Evolutionary conservation across 352 stramenopile genomes (phyloP).

Genomic region (Achlya hypogyna): DNA sequence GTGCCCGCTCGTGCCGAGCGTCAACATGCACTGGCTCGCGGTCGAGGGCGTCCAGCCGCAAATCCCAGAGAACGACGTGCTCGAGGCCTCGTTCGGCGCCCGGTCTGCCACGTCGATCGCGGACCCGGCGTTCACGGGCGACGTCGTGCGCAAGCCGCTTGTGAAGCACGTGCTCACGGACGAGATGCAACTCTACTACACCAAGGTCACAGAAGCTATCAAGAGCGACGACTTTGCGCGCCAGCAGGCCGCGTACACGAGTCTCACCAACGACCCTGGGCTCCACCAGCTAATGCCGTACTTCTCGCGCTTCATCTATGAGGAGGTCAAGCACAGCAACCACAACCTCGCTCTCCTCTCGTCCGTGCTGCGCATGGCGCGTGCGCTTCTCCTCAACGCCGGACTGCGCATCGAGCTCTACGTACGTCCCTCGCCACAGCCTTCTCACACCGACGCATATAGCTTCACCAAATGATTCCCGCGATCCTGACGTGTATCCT

Average conservation of each 20-base stretch:
- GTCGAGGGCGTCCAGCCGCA: slow-evolving; percentile 74
- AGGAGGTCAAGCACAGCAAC: slow-evolving; percentile 80
- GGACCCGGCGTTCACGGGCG: slow-evolving; percentile 59
- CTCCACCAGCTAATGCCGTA: slow-evolving; percentile 87
- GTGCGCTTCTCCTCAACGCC: slow-evolving; percentile 85
- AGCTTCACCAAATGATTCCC: slow-evolving; percentile 91
- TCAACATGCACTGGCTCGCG: slow-evolving; percentile 77
- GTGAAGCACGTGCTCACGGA: slow-evolving; percentile 71
- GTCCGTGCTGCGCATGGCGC: slow-evolving; percentile 83
- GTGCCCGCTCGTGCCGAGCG: slow-evolving; percentile 54
- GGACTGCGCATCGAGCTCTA: slow-evolving; percentile 90
- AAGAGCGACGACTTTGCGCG: slow-evolving; percentile 60
- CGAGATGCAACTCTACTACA: slow-evolving; percentile 86
- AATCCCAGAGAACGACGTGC: slow-evolving; percentile 76
- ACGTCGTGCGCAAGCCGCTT: slow-evolving; percentile 52
- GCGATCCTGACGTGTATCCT: slow-evolving; percentile 90
- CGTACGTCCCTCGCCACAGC: slow-evolving; percentile 26
- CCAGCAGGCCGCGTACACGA: slow-evolving; percentile 67
- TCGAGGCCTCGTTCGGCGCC: slow-evolving; percentile 36
- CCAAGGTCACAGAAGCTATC: slow-evolving; percentile 61
- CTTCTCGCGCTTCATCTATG: slow-evolving; percentile 82
- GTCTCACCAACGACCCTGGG: slow-evolving; percentile 69
- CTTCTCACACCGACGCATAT: neutral
- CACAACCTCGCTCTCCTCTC: slow-evolving; percentile 65
- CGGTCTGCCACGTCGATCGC: slow-evolving; percentile 47